Evolutionary conservation across 352 stramenopile genomes (phyloP).

Genomic region (Elongisporangium senticosum): DNA sequence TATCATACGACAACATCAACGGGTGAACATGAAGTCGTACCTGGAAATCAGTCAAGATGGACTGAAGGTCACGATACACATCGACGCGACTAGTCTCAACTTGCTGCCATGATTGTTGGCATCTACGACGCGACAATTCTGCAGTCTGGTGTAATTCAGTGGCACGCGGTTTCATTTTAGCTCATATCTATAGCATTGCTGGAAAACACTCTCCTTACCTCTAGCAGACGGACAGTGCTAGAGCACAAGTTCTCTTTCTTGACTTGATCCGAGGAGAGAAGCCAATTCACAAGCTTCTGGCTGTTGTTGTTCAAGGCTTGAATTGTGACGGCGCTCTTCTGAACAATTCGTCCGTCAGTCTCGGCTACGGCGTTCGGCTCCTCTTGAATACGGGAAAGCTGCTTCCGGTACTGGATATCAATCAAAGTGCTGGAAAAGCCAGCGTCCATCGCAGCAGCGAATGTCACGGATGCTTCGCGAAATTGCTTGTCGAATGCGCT

Average conservation of each 20-base stretch:
- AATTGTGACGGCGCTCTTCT: constrained; percentile 15
- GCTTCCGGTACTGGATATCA: constrained; percentile 55
- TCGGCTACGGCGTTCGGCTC: neutral
- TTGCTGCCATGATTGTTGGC: constrained; percentile 45
- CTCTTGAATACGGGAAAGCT: constrained; percentile 30
- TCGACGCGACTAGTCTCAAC: constrained; percentile 61
- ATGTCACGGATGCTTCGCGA: constrained; percentile 48
- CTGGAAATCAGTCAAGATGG: constrained; percentile 76
- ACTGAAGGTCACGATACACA: constrained; percentile 66
- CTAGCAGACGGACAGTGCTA: constrained; percentile 50
- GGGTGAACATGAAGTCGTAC: constrained; percentile 14
- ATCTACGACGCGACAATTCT: constrained; percentile 59
- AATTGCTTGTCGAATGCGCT: constrained; percentile 68
- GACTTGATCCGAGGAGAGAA: constrained; percentile 58
- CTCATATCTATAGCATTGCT: neutral
- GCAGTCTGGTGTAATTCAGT: constrained; percentile 28
- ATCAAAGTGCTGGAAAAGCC: constrained; percentile 70
- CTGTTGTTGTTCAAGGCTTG: constrained; percentile 55
- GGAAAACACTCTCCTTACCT: constrained; percentile 23
- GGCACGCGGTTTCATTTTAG: constrained; percentile 1
- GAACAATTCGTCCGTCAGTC: constrained; percentile 7
- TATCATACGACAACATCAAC: neutral
- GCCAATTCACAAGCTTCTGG: constrained; percentile 76
- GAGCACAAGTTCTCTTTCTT: constrained; percentile 62
- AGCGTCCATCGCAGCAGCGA: constrained; percentile 64